A percentile compares a stretch with the other conserved stretches of the same genome.
phyloP scores from a whole-genome alignment of 768 basidiomycete genomes.

The Psilocybe azurescens region DNA sequence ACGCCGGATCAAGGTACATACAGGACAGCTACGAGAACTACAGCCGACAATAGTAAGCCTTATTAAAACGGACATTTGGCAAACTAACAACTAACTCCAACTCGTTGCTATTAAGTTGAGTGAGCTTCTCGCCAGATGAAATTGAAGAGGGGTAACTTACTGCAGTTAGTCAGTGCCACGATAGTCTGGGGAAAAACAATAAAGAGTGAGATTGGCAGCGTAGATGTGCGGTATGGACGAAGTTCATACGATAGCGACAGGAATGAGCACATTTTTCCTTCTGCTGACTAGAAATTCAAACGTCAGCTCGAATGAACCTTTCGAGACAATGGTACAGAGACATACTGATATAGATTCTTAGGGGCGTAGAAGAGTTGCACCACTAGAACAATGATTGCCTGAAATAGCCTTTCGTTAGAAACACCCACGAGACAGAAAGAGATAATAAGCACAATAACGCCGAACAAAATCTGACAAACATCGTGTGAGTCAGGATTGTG shows the following conservation, averaged over 20 bases:
- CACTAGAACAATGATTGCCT: conserved; percentile 10
- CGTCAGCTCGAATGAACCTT: too few relatives aligned
- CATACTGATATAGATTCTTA: conserved; percentile 8
- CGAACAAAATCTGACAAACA: background rate
- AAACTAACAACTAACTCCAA: background rate
- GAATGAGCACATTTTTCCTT: background rate
- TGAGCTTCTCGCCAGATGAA: too few relatives aligned
- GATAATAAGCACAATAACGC: conserved; percentile 1
- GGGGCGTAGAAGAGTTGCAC: conserved; percentile 11
- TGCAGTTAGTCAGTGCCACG: background rate
- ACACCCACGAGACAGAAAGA: too few relatives aligned
- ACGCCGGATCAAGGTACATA: background rate
- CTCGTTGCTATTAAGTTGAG: background rate
- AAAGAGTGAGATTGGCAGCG: too few relatives aligned
- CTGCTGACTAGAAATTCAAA: conserved; percentile 8
- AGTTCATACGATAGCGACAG: background rate
- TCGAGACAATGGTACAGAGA: too few relatives aligned
- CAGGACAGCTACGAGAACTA: conserved; percentile 1
- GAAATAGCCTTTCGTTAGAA: background rate
- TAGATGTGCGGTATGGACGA: too few relatives aligned
- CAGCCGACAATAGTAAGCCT: background rate
- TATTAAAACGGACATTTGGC: too few relatives aligned
- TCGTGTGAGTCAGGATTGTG: background rate
- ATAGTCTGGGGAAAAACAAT: background rate
- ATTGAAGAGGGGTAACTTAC: background rate